These are phyloP conservation scores for Torrubiellomyces zombiae DNA, from an alignment of 2,329 filamentous ascomycete species.

Conservation along the genomic window DNA sequence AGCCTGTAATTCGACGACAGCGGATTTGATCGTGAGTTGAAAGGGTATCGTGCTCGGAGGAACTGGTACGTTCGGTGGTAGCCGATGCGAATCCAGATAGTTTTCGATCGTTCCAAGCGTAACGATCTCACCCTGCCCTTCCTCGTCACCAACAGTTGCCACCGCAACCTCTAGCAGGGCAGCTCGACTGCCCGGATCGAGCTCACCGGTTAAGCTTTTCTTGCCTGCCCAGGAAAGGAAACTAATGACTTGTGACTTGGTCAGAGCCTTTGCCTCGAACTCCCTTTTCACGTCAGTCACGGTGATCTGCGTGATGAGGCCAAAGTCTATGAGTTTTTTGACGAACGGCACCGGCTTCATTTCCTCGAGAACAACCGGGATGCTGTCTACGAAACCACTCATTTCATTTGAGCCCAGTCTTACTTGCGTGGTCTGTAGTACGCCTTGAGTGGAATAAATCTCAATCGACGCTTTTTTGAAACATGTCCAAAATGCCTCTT, in stretches of 20 bases:
- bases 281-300: slow-evolving; percentile 73
- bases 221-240: slow-evolving; percentile 74
- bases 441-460: slow-evolving; percentile 72
- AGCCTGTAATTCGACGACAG: slow-evolving; percentile 51
- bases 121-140: slow-evolving; percentile 52
- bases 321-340: slow-evolving; percentile 64
- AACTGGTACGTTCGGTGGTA: slow-evolving; percentile 66
- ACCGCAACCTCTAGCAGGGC: slow-evolving; percentile 65
- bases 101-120: slow-evolving; percentile 58
- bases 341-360: slow-evolving; percentile 63
- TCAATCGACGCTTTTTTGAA: slow-evolving; percentile 72
- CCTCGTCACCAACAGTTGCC: slow-evolving; percentile 47
- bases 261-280: slow-evolving; percentile 66
- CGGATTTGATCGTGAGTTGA: slow-evolving; percentile 59
- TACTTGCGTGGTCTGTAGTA: slow-evolving; percentile 70
- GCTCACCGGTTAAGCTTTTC: slow-evolving; percentile 53
- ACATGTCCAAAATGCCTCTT: slow-evolving; percentile 92
- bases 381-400: slow-evolving; percentile 64
- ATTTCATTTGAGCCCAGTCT: slow-evolving; percentile 55
- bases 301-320: slow-evolving; percentile 74
- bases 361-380: slow-evolving; percentile 68
- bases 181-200: slow-evolving; percentile 51
- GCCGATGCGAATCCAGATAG: slow-evolving; percentile 61
- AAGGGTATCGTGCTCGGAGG: slow-evolving; percentile 73
- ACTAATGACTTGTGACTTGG: slow-evolving; percentile 58